Evolutionary conservation across 2,329 filamentous ascomycete species (phyloP), one percentile per base, ranked within the genome.

Genomic region (Colletotrichum gloeosporioides): DNA sequence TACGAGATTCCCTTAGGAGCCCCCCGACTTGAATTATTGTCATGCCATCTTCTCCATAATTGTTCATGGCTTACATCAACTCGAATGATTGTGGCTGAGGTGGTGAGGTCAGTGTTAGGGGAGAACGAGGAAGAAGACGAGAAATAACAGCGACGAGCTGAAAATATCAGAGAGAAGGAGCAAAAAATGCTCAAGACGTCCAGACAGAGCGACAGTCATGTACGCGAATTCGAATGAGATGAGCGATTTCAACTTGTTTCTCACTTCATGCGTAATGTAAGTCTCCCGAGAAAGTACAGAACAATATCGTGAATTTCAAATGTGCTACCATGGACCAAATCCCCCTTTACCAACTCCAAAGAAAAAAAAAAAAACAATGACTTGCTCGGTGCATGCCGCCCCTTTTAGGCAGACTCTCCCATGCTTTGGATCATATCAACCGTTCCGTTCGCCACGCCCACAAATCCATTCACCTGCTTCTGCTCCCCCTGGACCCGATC

Each of bases 351-450:
- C 25, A 15, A 66, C 10, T 34, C 15, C 8, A 36, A 27, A 22
- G 22, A 22, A 22, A 22, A 22, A 22, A 22, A 22, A 22, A 22
- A 10, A 34, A 49, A 59, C 29, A 32, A 55, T 34, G 15, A n/a
- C 3, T 6, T 27, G 1, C 13, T 22, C 44, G 9, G 31, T 68
- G 10, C 39, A 34, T n/a, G 7, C 39, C 9, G 18, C n/a, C 27
- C 32, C 34, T 5, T 4, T 53, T 59, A 76, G 2, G 73, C 73
- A 22, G 73, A 76, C 44, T 76, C 73, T 34, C 73, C 73, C 73
- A 73, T 68, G 32, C 73, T 73, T 57, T 76, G 73, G 15, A 76
- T 76, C 69, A 73, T 69, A 49, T 76, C 73, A 8, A 76, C 69
- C 29, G 69, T 76, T 4, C 73, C 73, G 55, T 76, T 76, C 22